Percentiles rank a stretch among this genome's conserved stretches.
These are phyloP conservation scores for Coemansia sp. DNA, from an alignment of 192 early-diverging fungal species.

Conservation along the genomic window DNA sequence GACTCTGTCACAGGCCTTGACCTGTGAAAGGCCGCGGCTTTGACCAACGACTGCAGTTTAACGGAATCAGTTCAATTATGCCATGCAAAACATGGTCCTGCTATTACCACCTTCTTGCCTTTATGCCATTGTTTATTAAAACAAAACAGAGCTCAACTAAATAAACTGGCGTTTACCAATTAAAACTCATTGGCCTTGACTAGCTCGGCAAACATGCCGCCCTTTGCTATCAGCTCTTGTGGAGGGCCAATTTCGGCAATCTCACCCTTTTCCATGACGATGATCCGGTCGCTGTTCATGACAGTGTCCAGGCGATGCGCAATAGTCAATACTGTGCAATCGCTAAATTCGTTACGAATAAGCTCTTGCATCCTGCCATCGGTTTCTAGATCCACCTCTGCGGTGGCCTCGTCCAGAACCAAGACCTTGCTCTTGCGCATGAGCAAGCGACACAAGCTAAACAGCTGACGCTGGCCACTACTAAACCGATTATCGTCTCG, in stretches of 20 bases:
- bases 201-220: slow-evolving; percentile 5
- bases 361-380: slow-evolving; percentile 10
- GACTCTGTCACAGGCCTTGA: background rate
- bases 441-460: slow-evolving; percentile 59
- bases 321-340: slow-evolving; percentile 56
- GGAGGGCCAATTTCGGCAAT: slow-evolving; percentile 1
- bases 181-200: background rate
- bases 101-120: background rate
- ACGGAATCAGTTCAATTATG: too few relatives aligned
- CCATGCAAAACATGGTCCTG: too few relatives aligned
- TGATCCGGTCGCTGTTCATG: slow-evolving; percentile 57
- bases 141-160: too few relatives aligned
- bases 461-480: slow-evolving; percentile 58
- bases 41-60: too few relatives aligned
- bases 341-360: slow-evolving; percentile 52
- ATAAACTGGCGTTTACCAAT: too few relatives aligned
- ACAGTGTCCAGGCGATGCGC: slow-evolving; percentile 71
- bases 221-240: slow-evolving; percentile 23
- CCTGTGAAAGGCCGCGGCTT: background rate
- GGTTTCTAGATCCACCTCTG: slow-evolving; percentile 49
- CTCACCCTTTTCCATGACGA: slow-evolving; percentile 50
- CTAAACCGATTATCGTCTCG: slow-evolving; percentile 42
- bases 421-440: slow-evolving; percentile 55
- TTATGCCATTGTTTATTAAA: too few relatives aligned
- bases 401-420: slow-evolving; percentile 67